A percentile compares a stretch with the other conserved stretches of the same genome.
These are phyloP conservation scores for Pythium aphanidermatum DNA, from an alignment of 352 stramenopile genomes.

Conservation along the genomic window DNA sequence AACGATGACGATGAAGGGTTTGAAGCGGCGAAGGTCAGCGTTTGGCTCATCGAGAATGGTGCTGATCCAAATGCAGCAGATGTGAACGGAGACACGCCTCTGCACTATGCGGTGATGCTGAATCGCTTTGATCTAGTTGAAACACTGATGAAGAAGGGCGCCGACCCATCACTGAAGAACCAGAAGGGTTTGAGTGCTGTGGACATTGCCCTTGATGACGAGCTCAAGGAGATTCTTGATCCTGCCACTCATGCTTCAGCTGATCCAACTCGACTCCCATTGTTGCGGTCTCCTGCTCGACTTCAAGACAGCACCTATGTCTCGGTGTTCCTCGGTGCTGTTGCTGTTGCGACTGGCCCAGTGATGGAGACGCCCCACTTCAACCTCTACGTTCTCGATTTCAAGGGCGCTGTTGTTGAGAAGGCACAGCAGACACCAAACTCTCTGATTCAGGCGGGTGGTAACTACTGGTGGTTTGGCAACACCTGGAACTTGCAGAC, in stretches of 20 bases:
- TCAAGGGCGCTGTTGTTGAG: constrained; percentile 63
- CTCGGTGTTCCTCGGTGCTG: constrained; percentile 75
- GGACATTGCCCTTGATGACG: constrained; percentile 72
- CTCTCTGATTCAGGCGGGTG: constrained; percentile 79
- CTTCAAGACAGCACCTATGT: constrained; percentile 81
- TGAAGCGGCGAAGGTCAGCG: constrained; percentile 76
- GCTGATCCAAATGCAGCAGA: constrained; percentile 72
- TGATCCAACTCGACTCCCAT: constrained; percentile 28
- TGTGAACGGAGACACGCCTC: constrained; percentile 74
- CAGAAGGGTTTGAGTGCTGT: constrained; percentile 51
- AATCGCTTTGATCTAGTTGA: constrained; percentile 78
- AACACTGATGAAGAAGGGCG: constrained; percentile 82
- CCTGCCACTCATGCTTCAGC: constrained; percentile 34
- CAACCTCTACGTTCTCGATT: constrained; percentile 81
- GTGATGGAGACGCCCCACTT: constrained; percentile 88
- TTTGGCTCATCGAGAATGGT: constrained; percentile 87
- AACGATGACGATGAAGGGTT: constrained; percentile 89
- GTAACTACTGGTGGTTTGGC: constrained; percentile 88
- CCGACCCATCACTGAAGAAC: constrained; percentile 72
- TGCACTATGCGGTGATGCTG: constrained; percentile 84
- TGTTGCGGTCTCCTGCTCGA: constrained; percentile 46
- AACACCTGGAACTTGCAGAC: constrained; percentile 87
- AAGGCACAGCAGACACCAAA: constrained; percentile 72
- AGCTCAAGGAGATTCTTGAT: constrained; percentile 73
- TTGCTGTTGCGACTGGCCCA: constrained; percentile 73